Percentiles rank a stretch among this genome's conserved stretches.
These are phyloP conservation scores for Linnemannia exigua DNA, from an alignment of 192 early-diverging fungal genomes.

Conservation along the genomic window DNA sequence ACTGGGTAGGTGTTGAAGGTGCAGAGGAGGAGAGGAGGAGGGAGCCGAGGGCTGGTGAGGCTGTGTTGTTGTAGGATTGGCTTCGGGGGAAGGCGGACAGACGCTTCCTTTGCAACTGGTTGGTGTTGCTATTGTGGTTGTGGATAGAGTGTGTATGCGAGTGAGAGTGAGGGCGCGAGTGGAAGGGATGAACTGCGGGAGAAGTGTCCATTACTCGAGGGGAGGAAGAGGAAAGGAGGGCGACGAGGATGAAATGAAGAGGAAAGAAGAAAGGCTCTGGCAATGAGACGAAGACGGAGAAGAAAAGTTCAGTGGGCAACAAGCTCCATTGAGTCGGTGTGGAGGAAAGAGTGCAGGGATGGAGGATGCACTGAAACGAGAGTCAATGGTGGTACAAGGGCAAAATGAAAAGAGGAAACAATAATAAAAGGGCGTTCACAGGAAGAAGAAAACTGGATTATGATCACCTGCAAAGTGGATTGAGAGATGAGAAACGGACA, in stretches of 20 bases:
- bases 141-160: background rate
- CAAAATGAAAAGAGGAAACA: background rate
- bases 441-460: background rate
- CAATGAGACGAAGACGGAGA: background rate
- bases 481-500: too few species aligned
- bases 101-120: background rate
- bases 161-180: background rate
- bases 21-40: background rate
- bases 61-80: background rate
- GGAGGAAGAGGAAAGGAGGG: background rate
- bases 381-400: background rate
- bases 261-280: background rate
- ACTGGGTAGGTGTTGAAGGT: background rate
- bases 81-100: background rate
- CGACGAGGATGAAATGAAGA: background rate
- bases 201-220: slow-evolving; percentile 7
- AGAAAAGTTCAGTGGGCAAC: background rate
- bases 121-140: background rate
- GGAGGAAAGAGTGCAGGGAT: background rate
- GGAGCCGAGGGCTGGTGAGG: background rate
- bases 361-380: background rate
- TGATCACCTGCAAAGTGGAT: background rate
- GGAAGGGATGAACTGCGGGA: background rate
- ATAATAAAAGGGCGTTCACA: background rate
- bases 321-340: too few species aligned